phyloP scores from a whole-genome alignment of 1,139 yeast species.

The Suhomyces taliae region DNA sequence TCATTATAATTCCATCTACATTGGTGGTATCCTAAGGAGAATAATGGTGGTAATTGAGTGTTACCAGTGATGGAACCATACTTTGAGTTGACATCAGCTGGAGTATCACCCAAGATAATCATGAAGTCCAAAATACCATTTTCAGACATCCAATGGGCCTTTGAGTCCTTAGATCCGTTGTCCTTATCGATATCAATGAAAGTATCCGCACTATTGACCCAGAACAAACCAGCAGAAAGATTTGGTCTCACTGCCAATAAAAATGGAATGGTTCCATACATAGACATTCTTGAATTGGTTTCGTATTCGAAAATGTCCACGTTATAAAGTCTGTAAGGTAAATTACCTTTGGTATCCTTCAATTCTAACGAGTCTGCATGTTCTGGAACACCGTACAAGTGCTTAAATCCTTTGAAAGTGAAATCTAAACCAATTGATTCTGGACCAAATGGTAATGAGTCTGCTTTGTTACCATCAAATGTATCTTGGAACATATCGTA shows the following conservation, averaged over 20 bases:
- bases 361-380: slow-evolving; percentile 82
- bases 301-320: slow-evolving; percentile 96
- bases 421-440: slow-evolving; percentile 85
- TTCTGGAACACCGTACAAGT: slow-evolving; percentile 92
- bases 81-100: slow-evolving; percentile 57
- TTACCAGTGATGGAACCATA: slow-evolving; percentile 79
- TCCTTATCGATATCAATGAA: slow-evolving; percentile 68
- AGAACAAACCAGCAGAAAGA: slow-evolving; percentile 73
- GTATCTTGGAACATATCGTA: slow-evolving; percentile 60
- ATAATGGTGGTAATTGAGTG: slow-evolving; percentile 71
- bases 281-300: slow-evolving; percentile 74
- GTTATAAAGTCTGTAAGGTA: slow-evolving; percentile 83
- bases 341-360: slow-evolving; percentile 59
- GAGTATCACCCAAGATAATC: slow-evolving; percentile 62
- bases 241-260: slow-evolving; percentile 66
- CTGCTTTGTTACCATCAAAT: slow-evolving; percentile 60
- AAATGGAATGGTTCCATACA: slow-evolving; percentile 94
- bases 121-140: slow-evolving; percentile 79
- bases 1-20: slow-evolving; percentile 97
- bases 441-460: slow-evolving; percentile 77
- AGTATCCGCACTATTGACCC: slow-evolving; percentile 94
- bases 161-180: slow-evolving; percentile 23
- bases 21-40: slow-evolving; percentile 79
- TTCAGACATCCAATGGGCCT: slow-evolving; percentile 93
- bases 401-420: slow-evolving; percentile 55